Evolutionary conservation across 2,329 filamentous ascomycete species (phyloP), one percentile per base, ranked within the genome.

Genomic region (Aspergillus brunneoviolaceus): DNA sequence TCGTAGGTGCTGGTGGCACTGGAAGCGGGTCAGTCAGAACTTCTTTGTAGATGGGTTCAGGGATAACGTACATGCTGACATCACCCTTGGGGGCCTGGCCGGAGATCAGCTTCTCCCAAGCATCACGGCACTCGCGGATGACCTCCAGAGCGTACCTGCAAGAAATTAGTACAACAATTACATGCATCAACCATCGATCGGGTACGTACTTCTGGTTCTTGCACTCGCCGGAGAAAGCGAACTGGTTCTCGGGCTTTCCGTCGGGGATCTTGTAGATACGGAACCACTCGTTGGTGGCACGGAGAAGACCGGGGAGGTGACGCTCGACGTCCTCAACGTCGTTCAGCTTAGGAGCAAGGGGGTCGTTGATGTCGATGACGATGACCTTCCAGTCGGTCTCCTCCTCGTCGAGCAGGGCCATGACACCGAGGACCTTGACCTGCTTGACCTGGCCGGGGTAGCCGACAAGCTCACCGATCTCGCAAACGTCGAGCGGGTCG

Each of bases 311-410:
- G 63, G 95, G 95, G 60, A 99, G 89, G 84, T 98, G 95, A 76
- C 94, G 89, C 87, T 99, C 95, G 70, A 99, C 95, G 77, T 99
- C 95, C 87, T 98, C 95, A 66, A 98, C 89, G 79, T 98, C 94
- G 83, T 99, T 94, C 77, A 99, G 90, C 87, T 96, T 96, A 75
- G 91, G 81, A 59, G 95, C 95, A 67, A 99, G 86, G 69, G 95
- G 94, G 83, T 99, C 95, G 82, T 98, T 96, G 78, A 97, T 82
- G 78, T 99, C 95, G 76, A 99, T 96, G 81, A 98, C 95, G 73
- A 99, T 98, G 83, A 99, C 92, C 89, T 99, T 99, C 95, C 95
- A 99, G 87, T 99, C 95, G 67, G 95, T 99, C 89, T 99, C 95
- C 80, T 96, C 95, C 87, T 99, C 95, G 74, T 99, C 95, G 67